Conservation (phyloP, 2,329 filamentous ascomycete species). For the Monilinia vaccinii-corymbosi region DNA sequence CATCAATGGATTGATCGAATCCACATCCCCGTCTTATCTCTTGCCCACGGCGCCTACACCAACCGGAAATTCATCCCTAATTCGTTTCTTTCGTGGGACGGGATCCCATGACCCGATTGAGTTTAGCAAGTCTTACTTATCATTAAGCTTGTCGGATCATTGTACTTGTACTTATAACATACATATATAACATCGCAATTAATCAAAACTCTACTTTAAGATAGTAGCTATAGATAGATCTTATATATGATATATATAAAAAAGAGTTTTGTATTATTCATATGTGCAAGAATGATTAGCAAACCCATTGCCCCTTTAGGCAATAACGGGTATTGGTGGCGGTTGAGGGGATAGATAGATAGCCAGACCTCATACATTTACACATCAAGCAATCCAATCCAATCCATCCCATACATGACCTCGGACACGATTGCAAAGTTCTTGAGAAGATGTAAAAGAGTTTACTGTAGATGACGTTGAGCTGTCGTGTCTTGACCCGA, state of each 20-base stretch:
- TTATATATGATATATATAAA: too few relatives aligned
- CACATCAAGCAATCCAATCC: too few relatives aligned
- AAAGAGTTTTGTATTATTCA: too few relatives aligned
- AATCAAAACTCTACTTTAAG: too few relatives aligned
- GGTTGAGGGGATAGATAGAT: too few relatives aligned
- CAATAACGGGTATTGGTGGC: too few relatives aligned
- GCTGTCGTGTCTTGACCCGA: slow-evolving; percentile 17
- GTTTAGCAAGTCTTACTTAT: neutral
- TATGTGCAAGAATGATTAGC: too few relatives aligned
- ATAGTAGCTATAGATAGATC: too few relatives aligned
- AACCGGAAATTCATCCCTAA: slow-evolving; percentile 5
- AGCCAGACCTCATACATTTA: too few relatives aligned
- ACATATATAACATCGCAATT: too few relatives aligned
- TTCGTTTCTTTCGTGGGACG: neutral
- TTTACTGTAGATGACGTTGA: neutral
- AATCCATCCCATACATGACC: neutral
- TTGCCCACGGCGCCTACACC: too few relatives aligned
- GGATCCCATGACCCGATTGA: neutral
- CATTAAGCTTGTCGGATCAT: neutral
- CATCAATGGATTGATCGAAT: neutral
- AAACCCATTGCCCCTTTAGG: neutral
- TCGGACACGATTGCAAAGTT: neutral
- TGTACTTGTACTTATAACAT: too few relatives aligned
- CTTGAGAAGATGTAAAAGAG: neutral
- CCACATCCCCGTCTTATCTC: neutral